Conservation (phyloP, 2,329 filamentous ascomycete genomes). For the Pezicula rhizophila region DNA sequence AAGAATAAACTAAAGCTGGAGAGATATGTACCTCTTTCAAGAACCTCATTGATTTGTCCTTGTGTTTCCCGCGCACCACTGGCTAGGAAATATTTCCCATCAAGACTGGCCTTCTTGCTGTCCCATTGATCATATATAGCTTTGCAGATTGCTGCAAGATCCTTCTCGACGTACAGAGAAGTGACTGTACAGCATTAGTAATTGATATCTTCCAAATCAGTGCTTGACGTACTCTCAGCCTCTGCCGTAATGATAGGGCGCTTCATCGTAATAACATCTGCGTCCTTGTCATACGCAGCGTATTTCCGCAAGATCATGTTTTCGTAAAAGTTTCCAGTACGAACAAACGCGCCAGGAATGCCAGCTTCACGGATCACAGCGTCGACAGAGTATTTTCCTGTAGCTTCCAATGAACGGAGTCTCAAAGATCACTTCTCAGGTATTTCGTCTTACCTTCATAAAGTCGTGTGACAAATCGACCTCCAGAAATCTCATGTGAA, state of each 20-base stretch:
- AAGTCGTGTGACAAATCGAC: constrained; percentile 3
- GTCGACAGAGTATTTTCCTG: constrained; percentile 18
- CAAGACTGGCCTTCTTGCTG: constrained; percentile 9
- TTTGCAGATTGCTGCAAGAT: constrained; percentile 12
- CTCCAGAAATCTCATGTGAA: constrained; percentile 4
- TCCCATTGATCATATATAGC: constrained; percentile 18
- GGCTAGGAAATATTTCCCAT: constrained; percentile 3
- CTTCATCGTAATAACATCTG: constrained; percentile 3
- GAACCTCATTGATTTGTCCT: constrained; percentile 1
- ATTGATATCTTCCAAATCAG: background rate
- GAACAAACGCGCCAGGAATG: constrained; percentile 14
- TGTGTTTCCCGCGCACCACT: background rate
- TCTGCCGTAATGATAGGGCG: constrained; percentile 3
- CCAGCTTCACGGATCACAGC: constrained; percentile 12
- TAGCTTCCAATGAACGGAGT: too few relatives aligned
- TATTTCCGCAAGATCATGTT: constrained; percentile 5
- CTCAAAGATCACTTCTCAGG: too few relatives aligned
- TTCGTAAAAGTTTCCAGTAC: constrained; percentile 15
- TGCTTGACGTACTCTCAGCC: constrained; percentile 2
- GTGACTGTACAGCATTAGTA: background rate
- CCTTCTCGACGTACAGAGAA: constrained; percentile 8
- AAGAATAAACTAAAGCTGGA: background rate
- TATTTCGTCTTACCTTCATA: constrained; percentile 6
- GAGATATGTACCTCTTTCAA: constrained; percentile 3
- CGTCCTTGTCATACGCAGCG: constrained; percentile 3